Evolutionary conservation across 140 eudicot species (phyloP).

Genomic region (Flaveria floridana): DNA sequence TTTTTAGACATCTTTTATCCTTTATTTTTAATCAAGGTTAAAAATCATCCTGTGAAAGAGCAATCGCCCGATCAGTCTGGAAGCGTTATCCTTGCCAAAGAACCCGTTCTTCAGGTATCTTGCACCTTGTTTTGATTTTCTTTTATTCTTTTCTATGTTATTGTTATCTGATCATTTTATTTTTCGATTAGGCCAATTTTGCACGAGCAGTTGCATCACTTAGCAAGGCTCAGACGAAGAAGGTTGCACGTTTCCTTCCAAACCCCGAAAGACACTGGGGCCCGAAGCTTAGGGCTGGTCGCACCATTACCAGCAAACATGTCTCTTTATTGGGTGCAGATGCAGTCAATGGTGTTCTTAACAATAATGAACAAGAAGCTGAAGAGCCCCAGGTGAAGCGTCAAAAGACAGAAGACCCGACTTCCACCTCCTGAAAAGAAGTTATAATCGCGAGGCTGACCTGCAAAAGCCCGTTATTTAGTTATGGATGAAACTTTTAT

Average conservation of each 20-base stretch:
- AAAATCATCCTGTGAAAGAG: constrained; percentile 87
- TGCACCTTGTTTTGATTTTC: not conserved
- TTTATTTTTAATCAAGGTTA: constrained; percentile 43
- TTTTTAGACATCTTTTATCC: not conserved
- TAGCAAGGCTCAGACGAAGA: constrained; percentile 91
- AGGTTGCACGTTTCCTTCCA: constrained; percentile 83
- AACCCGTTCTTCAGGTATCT: constrained; percentile 74
- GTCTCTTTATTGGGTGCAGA: constrained; percentile 66
- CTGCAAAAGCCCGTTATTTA: constrained; percentile 9
- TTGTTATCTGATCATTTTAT: not conserved
- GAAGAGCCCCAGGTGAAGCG: constrained; percentile 81
- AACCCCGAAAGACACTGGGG: constrained; percentile 95
- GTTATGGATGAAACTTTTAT: not conserved
- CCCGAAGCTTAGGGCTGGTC: constrained; percentile 88
- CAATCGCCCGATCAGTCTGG: constrained; percentile 79
- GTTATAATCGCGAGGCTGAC: not conserved
- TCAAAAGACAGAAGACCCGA: constrained; percentile 60
- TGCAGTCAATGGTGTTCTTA: constrained; percentile 51
- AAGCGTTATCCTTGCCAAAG: constrained; percentile 79
- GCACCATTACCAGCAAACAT: constrained; percentile 79
- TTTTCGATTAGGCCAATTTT: constrained; percentile 64
- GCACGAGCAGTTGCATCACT: constrained; percentile 82
- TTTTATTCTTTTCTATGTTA: not conserved
- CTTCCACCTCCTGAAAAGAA: constrained; percentile 40
- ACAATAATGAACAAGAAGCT: constrained; percentile 46